Conservation (phyloP, 192 early-diverging fungal species). For the Glomus cerebriforme region DNA sequence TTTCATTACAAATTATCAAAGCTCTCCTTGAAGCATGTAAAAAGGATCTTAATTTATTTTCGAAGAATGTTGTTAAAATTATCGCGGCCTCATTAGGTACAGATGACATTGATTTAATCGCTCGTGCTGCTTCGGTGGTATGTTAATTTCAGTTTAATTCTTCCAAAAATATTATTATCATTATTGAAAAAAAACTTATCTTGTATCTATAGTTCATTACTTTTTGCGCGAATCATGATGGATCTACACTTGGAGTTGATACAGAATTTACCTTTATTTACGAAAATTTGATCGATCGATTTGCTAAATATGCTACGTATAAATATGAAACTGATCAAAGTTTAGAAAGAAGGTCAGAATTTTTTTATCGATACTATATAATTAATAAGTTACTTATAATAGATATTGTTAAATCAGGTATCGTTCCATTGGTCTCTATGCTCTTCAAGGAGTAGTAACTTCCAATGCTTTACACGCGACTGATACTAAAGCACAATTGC, state of each 20-base stretch:
- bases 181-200: background rate
- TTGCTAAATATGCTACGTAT: slow-evolving; percentile 48
- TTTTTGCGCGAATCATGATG: slow-evolving; percentile 73
- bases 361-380: background rate
- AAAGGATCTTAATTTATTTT: slow-evolving; percentile 79
- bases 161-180: background rate
- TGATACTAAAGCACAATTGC: slow-evolving; percentile 61
- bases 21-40: slow-evolving; percentile 71
- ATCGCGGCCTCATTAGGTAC: slow-evolving; percentile 60
- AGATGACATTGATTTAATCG: slow-evolving; percentile 60
- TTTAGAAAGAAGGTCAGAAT: slow-evolving; percentile 34
- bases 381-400: background rate
- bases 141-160: background rate
- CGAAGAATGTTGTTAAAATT: slow-evolving; percentile 74
- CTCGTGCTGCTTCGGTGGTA: slow-evolving; percentile 64
- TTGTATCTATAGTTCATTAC: slow-evolving; percentile 54
- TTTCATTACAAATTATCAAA: slow-evolving; percentile 76
- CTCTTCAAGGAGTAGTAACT: slow-evolving; percentile 61
- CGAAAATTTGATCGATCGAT: slow-evolving; percentile 54
- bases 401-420: slow-evolving; percentile 30
- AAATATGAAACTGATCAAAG: slow-evolving; percentile 33
- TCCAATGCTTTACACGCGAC: slow-evolving; percentile 64
- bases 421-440: slow-evolving; percentile 61
- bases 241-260: slow-evolving; percentile 73
- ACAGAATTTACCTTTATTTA: slow-evolving; percentile 57